Evolutionary conservation across 345 rosid genomes (phyloP).

Genomic region (Salix arbutifolia): DNA sequence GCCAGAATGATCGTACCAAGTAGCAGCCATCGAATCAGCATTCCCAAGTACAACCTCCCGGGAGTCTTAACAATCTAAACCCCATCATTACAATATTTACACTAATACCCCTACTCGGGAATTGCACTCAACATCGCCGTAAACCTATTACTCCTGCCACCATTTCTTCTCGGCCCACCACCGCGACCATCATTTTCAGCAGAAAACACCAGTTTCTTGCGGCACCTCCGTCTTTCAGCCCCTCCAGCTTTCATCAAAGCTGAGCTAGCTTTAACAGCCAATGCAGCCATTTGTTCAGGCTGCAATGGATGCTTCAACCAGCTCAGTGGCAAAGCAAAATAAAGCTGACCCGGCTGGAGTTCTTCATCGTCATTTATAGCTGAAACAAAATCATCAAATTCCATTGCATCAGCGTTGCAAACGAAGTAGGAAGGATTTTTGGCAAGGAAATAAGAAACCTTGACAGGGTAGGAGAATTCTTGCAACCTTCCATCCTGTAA

Average conservation of each 20-base stretch:
- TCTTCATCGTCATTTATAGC: constrained; percentile 64
- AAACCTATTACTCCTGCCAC: constrained; percentile 30
- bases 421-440: constrained; percentile 58
- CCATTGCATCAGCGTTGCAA: constrained; percentile 96
- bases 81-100: constrained; percentile 13
- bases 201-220: constrained; percentile 37
- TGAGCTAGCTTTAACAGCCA: constrained; percentile 94
- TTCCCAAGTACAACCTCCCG: neutral
- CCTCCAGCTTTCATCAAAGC: constrained; percentile 55
- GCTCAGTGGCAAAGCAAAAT: constrained; percentile 72
- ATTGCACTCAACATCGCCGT: constrained; percentile 62
- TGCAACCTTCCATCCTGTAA: constrained; percentile 71
- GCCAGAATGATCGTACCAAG: neutral
- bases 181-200: constrained; percentile 5
- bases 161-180: constrained; percentile 30
- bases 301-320: constrained; percentile 59
- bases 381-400: constrained; percentile 68
- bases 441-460: constrained; percentile 63
- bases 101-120: constrained; percentile 53
- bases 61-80: neutral
- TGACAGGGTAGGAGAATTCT: constrained; percentile 73
- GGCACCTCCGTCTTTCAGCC: constrained; percentile 39
- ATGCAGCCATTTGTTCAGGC: constrained; percentile 92
- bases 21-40: neutral
- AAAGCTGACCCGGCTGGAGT: constrained; percentile 81